Conservation (phyloP, 1,139 yeast genomes). For the Nakaseomyces sp. region DNA sequence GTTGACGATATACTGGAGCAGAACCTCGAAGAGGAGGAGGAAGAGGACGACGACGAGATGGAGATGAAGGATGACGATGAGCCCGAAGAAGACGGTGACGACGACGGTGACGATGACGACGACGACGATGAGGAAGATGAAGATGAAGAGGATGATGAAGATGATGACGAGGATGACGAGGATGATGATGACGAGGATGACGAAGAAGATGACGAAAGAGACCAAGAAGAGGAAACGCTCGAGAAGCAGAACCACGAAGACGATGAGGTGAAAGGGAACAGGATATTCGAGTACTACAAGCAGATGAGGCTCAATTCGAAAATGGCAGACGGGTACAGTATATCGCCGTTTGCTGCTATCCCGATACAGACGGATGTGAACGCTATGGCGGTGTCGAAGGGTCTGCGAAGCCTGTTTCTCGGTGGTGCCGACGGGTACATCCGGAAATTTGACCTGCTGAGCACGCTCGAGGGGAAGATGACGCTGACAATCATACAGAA, state of each 20-base stretch:
- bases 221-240: slow-evolving; percentile 11
- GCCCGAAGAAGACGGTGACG: slow-evolving; percentile 29
- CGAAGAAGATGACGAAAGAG: slow-evolving; percentile 28
- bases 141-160: slow-evolving; percentile 12
- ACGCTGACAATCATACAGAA: slow-evolving; percentile 87
- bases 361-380: slow-evolving; percentile 67
- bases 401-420: slow-evolving; percentile 79
- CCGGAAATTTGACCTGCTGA: slow-evolving; percentile 77
- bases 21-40: slow-evolving; percentile 22
- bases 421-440: slow-evolving; percentile 97
- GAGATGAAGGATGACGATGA: slow-evolving; percentile 29
- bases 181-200: slow-evolving; percentile 24
- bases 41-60: slow-evolving; percentile 26
- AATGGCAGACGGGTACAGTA: slow-evolving; percentile 44
- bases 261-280: slow-evolving; percentile 12
- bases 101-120: slow-evolving; percentile 27
- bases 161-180: slow-evolving; percentile 18
- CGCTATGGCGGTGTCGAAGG: slow-evolving; percentile 68
- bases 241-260: slow-evolving; percentile 10
- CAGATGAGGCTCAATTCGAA: slow-evolving; percentile 38
- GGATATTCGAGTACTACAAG: slow-evolving; percentile 33
- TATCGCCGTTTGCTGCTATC: slow-evolving; percentile 62
- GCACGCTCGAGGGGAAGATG: slow-evolving; percentile 80
- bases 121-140: slow-evolving; percentile 29
- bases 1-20: slow-evolving; percentile 27